These are phyloP conservation scores for Pelargonium citronellum DNA, from an alignment of 441 rosid species.

Conservation along the genomic window DNA sequence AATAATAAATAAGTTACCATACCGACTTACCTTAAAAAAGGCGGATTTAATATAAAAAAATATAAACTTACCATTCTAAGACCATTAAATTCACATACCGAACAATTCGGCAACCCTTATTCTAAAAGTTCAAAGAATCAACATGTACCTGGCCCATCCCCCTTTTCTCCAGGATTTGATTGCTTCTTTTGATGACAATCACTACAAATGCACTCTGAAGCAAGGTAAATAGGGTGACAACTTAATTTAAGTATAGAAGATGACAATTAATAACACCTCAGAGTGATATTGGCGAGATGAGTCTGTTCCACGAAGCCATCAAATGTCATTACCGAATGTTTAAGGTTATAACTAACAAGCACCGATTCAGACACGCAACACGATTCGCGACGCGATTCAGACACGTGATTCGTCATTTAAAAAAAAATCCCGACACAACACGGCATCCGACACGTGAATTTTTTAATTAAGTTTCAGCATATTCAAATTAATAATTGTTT, in stretches of 20 bases:
- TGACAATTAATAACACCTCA: background rate
- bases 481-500: too few species aligned
- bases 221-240: background rate
- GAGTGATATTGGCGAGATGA: background rate
- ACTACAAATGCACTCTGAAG: conserved; percentile 2
- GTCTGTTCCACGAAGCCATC: background rate
- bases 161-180: background rate
- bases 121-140: background rate
- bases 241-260: background rate
- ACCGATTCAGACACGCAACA: background rate
- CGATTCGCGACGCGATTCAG: too few species aligned
- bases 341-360: background rate
- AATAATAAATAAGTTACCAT: background rate
- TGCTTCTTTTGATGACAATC: background rate
- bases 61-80: background rate
- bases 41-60: background rate
- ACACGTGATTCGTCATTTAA: too few species aligned
- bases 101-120: background rate
- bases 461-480: too few species aligned
- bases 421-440: too few species aligned
- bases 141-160: background rate
- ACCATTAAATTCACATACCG: background rate
- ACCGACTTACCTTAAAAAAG: background rate
- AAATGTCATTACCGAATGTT: background rate
- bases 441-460: too few species aligned